Percentiles rank a stretch among this genome's conserved stretches.
phyloP scores from a whole-genome alignment of 768 basidiomycete species.

The Rhodocollybia butyracea region DNA sequence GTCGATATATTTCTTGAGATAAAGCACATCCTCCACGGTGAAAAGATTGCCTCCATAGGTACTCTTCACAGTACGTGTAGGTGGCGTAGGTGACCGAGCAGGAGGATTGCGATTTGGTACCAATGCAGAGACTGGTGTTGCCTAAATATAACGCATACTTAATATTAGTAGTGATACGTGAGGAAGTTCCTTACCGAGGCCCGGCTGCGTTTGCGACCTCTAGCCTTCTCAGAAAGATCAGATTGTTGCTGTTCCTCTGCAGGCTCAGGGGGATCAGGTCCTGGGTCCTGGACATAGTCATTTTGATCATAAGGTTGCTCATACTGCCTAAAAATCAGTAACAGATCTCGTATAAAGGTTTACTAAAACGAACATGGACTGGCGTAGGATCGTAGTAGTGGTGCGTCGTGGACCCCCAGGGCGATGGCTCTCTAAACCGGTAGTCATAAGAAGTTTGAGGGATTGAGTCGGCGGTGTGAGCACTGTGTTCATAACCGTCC shows the following conservation, averaged over 20 bases:
- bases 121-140: slow-evolving; percentile 59
- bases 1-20: slow-evolving; percentile 86
- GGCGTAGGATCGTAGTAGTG: slow-evolving; percentile 51
- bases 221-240: slow-evolving; percentile 29
- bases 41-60: slow-evolving; percentile 89
- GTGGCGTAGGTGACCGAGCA: slow-evolving; percentile 81
- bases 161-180: slow-evolving; percentile 10
- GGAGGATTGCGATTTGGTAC: slow-evolving; percentile 67
- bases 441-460: slow-evolving; percentile 50
- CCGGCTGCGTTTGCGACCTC: slow-evolving; percentile 70
- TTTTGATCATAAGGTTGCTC: slow-evolving; percentile 50
- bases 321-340: slow-evolving; percentile 34
- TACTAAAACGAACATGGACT: slow-evolving; percentile 29
- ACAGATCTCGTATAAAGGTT: not conserved
- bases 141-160: slow-evolving; percentile 27
- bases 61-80: slow-evolving; percentile 80
- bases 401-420: not conserved
- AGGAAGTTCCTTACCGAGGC: slow-evolving; percentile 39
- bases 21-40: slow-evolving; percentile 78
- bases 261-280: slow-evolving; percentile 41
- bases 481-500: slow-evolving; percentile 50
- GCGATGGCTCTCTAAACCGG: slow-evolving; percentile 57
- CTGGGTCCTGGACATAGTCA: slow-evolving; percentile 49
- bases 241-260: slow-evolving; percentile 15
- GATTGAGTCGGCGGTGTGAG: slow-evolving; percentile 42